phyloP scores from a whole-genome alignment of 2,329 filamentous ascomycete genomes.

The Orbilia javanica region DNA sequence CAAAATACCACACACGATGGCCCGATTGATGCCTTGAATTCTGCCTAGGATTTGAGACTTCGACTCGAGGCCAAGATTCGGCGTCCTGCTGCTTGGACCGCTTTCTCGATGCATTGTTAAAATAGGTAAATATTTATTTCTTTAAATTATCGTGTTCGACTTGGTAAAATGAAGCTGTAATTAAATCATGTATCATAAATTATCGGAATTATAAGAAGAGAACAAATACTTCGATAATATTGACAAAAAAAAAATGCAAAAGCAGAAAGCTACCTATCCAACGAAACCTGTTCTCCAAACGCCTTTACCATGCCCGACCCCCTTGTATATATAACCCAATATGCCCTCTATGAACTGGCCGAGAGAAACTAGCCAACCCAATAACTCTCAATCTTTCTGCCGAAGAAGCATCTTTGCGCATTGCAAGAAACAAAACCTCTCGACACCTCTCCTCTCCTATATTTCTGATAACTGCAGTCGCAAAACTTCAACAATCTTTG shows the following conservation, averaged over 20 bases:
- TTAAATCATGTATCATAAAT: not conserved
- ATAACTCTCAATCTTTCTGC: slow-evolving; percentile 33
- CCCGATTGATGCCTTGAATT: no score
- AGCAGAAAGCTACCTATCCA: not conserved
- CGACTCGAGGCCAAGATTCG: no score
- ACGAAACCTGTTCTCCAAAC: slow-evolving; percentile 8
- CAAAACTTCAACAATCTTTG: slow-evolving; percentile 29
- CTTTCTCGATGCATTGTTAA: no score
- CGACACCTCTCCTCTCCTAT: slow-evolving; percentile 16
- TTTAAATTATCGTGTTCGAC: no score
- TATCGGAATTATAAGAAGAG: not conserved
- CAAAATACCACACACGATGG: not conserved
- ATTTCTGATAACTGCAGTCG: slow-evolving; percentile 29
- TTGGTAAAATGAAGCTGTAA: not conserved
- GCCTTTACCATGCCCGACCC: not conserved
- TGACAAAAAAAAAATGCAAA: not conserved
- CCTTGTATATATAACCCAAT: not conserved
- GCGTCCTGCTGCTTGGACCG: no score
- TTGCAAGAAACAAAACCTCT: slow-evolving; percentile 38
- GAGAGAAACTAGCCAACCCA: slow-evolving; percentile 15
- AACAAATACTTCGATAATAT: not conserved
- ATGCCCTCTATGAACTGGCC: not conserved
- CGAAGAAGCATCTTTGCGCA: slow-evolving; percentile 33
- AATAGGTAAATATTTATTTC: not conserved
- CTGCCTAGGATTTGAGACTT: no score